phyloP scores from a whole-genome alignment of 441 rosid genomes.

The Lepidium campestre region DNA sequence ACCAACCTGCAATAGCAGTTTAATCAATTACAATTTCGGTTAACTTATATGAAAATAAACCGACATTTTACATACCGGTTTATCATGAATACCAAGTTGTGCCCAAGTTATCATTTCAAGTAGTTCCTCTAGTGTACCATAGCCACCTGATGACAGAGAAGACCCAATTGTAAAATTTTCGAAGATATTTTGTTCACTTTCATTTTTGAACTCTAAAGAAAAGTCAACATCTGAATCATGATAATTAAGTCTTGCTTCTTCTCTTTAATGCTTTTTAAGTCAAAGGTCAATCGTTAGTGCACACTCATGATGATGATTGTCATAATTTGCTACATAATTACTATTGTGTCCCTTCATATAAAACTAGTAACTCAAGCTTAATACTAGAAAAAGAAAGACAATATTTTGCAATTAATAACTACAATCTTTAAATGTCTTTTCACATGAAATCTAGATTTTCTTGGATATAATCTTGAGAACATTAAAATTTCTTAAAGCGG shows the following conservation, averaged over 20 bases:
- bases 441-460: neutral
- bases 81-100: conserved; percentile 88
- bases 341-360: neutral
- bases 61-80: conserved; percentile 49
- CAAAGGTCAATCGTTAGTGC: conserved; percentile 15
- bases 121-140: conserved; percentile 90
- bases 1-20: conserved; percentile 51
- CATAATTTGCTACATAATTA: neutral
- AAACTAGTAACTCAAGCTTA: neutral
- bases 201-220: neutral
- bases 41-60: neutral
- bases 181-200: neutral
- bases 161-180: neutral
- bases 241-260: neutral
- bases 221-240: conserved; percentile 23
- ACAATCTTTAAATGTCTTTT: neutral
- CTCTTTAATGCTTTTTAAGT: neutral
- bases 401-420: neutral
- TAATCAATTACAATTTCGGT: neutral
- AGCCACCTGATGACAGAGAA: conserved; percentile 54
- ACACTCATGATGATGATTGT: neutral
- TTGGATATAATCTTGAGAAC: neutral
- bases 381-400: neutral
- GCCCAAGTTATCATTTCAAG: conserved; percentile 96
- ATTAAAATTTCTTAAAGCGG: conserved; percentile 4